Base-by-base conservation (phyloP, 768 basidiomycete species). In the Tulasnella sp. region DNA sequence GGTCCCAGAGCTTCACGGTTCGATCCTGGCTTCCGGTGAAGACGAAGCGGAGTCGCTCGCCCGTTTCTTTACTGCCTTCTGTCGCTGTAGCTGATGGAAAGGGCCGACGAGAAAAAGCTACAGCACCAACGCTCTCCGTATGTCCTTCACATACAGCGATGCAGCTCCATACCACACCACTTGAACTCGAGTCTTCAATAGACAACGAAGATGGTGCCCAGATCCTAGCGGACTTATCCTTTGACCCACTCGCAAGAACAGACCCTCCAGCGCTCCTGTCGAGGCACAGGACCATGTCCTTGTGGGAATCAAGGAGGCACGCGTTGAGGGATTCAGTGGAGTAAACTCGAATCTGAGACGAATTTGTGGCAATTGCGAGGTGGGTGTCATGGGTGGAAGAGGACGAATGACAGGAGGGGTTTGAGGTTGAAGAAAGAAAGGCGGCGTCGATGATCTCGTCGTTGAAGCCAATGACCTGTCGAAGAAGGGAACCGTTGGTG, bases 1-100 rank as follows among this genome's bases (percentile, higher is more conserved):
- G 69, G 70, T 98, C 92, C 96, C 96, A 99, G 83, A 98, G 86
- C 72, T 99, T 99, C 69, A 97, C 87, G 2, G 96, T 98, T 44
- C 90, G 82, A 70, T 99, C 96, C 71, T 98, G 94, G 68, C 87
- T 90, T 30, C 94, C 96, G 12, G 92, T 96, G 68, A 97, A 87
- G 76, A 93, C 75, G 72, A 96, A 94, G 42, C 75, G 75, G 50
- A 74, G 72, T 38, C 34, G 34, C 52, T 56, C 59, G 67, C 64
- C 34, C 64, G 59, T 19, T 68, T 68, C 54, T 4, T 45, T 51
- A n/a, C 15, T 38, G 7, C 34, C 34, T 17, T 24, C 9, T 3
- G 29, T 42, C 1, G 58, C 49, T 25, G 63, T 63, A 9, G 61
- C 65, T 17, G 69, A 69, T 19, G 68, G 25, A 29, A 24, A 73